Evolutionary conservation across 2,329 filamentous ascomycete species (phyloP).

Genomic region (Scedosporium apiospermum): DNA sequence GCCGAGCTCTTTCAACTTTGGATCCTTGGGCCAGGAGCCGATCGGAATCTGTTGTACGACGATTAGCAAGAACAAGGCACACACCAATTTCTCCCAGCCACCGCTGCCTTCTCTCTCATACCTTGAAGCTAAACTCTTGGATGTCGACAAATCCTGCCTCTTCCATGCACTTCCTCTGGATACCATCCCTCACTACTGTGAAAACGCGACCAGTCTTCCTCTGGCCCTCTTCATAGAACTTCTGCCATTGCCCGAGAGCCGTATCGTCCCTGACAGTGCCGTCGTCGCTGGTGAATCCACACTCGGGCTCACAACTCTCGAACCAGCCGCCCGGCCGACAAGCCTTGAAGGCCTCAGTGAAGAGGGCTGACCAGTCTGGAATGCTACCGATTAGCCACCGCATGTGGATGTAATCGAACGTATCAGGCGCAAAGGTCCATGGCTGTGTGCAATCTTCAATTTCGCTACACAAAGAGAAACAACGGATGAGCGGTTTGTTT

Average conservation of each 20-base stretch:
- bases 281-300: conserved; percentile 16
- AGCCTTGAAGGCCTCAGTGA: conserved; percentile 38
- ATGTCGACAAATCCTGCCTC: conserved; percentile 10
- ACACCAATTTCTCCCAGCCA: background rate
- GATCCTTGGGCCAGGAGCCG: conserved; percentile 30
- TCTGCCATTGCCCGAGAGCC: conserved; percentile 7
- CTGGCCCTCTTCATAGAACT: conserved; percentile 7
- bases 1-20: conserved; percentile 28
- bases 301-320: conserved; percentile 11
- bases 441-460: conserved; percentile 22
- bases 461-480: conserved; percentile 8
- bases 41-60: conserved; percentile 7
- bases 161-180: conserved; percentile 10
- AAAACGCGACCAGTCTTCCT: conserved; percentile 1
- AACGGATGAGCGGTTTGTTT: background rate
- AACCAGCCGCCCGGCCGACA: conserved; percentile 2
- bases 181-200: background rate
- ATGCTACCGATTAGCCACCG: conserved; percentile 48
- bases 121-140: conserved; percentile 6
- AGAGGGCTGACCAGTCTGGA: conserved; percentile 43
- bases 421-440: conserved; percentile 34
- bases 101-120: background rate
- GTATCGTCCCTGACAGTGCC: conserved; percentile 7
- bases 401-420: conserved; percentile 52
- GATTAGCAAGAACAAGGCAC: background rate